Evolutionary conservation across 2,329 filamentous ascomycete species (phyloP), one percentile per base, ranked within the genome.

Genomic region (Trichoderma koningiopsis): DNA sequence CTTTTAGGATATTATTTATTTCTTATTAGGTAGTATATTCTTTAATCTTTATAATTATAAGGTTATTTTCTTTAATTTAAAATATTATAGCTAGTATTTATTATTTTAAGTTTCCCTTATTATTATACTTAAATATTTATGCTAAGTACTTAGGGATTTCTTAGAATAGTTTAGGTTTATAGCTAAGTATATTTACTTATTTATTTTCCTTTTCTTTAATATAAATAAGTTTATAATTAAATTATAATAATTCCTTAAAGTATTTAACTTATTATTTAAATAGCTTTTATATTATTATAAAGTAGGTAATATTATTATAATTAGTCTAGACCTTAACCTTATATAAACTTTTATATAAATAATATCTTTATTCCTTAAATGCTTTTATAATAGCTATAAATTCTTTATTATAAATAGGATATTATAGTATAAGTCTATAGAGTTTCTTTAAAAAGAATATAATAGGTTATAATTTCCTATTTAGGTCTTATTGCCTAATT

Each of bases 261-360:
- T 56, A 74, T 55, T 63, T n/a, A 13, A 68, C n/a, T 72, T 71
- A 58, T 71, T 33, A 8, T 69, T 57, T 35, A 62, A 47, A 71
- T n/a, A 73, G 49, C 64, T 73, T n/a, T 70, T 72, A 68, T 0
- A 40, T 72, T 37, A 43, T 74, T 19, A 22, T 43, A 59, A 74
- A 73, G 4, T 70, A 70, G 16, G 13, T 55, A 29, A 72, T 75
- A 70, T 76, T 75, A 27, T 74, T 72, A 72, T 75, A 72, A 43
- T 73, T 59, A 27, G 65, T 73, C 69, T 72, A 74, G 37, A 75
- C 40, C 43, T 72, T 73, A 57, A 73, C 22, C 27, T 72, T 56
- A 59, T 72, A 71, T 3, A 71, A 57, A 24, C 31, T 73, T 69
- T 37, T 43, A 29, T 59, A 31, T 13, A 74, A n/a, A 33, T 76